Conservation (phyloP, 2,329 filamentous ascomycete species). For the Nigrospora osmanthi region DNA sequence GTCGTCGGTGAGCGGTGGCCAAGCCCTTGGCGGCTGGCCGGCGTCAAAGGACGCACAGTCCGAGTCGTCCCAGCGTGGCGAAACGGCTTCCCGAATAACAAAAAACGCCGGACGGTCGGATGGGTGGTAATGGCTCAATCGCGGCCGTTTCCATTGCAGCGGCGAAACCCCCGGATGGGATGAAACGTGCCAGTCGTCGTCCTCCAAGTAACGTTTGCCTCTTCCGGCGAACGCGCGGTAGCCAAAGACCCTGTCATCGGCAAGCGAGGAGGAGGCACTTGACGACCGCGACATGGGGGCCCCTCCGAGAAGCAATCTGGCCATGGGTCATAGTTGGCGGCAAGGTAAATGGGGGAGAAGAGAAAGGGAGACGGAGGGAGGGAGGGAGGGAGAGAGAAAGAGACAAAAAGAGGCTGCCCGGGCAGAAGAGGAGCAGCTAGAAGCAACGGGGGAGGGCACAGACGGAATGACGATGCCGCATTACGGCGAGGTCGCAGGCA, state of each 20-base stretch:
- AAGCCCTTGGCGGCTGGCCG: not conserved
- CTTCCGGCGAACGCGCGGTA: slow-evolving; percentile 20
- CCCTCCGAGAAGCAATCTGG: slow-evolving; percentile 22
- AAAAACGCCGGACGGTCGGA: slow-evolving; percentile 19
- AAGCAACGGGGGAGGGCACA: not conserved
- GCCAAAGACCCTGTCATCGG: slow-evolving; percentile 10
- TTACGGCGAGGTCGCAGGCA: no score
- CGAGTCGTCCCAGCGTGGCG: not conserved
- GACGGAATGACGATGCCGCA: no score
- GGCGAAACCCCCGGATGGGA: slow-evolving; percentile 23
- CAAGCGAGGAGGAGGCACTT: slow-evolving; percentile 20
- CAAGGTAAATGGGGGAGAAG: not conserved
- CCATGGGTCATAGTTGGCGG: slow-evolving; percentile 25
- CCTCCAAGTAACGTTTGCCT: slow-evolving; percentile 30
- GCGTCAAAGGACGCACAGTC: not conserved
- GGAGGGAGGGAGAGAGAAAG: slow-evolving; percentile 2
- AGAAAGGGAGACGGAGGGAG: slow-evolving; percentile 1
- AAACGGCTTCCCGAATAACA: slow-evolving; percentile 19
- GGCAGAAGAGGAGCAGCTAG: not conserved
- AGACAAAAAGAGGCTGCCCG: not conserved
- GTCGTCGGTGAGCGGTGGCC: no score
- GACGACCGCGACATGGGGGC: slow-evolving; percentile 23
- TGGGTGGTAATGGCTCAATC: slow-evolving; percentile 4
- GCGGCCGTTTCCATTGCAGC: slow-evolving; percentile 24
- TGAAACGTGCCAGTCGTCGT: slow-evolving; percentile 21